These are phyloP conservation scores for Paraphoma chrysanthemicola DNA, from an alignment of 2,329 filamentous ascomycete genomes.

Conservation along the genomic window DNA sequence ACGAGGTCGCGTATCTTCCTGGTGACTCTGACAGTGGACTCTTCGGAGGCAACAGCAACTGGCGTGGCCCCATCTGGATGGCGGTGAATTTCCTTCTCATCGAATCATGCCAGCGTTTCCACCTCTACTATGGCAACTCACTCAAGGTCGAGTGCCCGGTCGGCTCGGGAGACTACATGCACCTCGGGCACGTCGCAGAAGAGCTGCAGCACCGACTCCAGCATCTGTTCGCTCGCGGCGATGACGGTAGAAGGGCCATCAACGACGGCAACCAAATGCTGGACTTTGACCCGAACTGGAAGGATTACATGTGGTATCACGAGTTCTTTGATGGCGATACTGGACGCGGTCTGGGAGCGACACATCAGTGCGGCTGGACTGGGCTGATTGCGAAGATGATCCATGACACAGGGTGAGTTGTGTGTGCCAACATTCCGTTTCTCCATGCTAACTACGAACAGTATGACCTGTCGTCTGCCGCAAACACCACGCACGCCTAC, in stretches of 20 bases:
- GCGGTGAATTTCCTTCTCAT: constrained; percentile 95
- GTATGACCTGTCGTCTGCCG: constrained; percentile 56
- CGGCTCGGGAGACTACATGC: constrained; percentile 93
- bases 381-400: constrained; percentile 96
- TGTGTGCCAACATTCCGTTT: background rate
- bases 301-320: constrained; percentile 92
- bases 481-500: constrained; percentile 91
- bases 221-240: constrained; percentile 84
- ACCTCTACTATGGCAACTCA: constrained; percentile 90
- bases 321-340: constrained; percentile 96
- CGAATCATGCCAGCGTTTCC: constrained; percentile 93
- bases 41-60: constrained; percentile 97
- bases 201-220: constrained; percentile 94
- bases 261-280: constrained; percentile 84
- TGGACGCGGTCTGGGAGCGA: constrained; percentile 87
- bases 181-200: constrained; percentile 91
- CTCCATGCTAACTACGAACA: constrained; percentile 51
- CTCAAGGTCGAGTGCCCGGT: constrained; percentile 94
- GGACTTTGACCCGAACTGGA: constrained; percentile 93
- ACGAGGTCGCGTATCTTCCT: constrained; percentile 86
- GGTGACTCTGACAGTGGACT: constrained; percentile 96
- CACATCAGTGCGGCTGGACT: constrained; percentile 96
- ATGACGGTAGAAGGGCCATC: constrained; percentile 86
- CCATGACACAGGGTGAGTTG: constrained; percentile 88
- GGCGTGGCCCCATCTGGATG: constrained; percentile 93